A percentile compares a stretch with the other conserved stretches of the same genome.
Conservation (phyloP, 257 asterid genomes). For the Primulina eburnea region DNA sequence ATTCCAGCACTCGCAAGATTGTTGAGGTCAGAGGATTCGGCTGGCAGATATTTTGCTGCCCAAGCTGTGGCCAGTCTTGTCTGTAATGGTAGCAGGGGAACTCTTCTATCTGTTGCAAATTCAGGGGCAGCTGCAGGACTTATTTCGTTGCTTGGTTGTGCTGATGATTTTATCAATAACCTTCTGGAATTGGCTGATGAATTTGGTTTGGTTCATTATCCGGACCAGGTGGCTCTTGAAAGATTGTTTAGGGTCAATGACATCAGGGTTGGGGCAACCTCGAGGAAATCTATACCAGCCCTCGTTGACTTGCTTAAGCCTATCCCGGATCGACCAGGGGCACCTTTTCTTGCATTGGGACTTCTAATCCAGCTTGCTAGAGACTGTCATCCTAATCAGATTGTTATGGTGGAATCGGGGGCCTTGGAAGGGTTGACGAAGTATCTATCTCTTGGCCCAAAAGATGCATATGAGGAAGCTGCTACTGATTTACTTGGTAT, state of each 20-base stretch:
- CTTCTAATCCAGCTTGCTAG: slow-evolving; percentile 82
- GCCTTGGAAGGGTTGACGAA: slow-evolving; percentile 93
- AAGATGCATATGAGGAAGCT: slow-evolving; percentile 96
- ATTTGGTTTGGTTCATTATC: slow-evolving; percentile 72
- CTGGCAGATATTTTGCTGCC: slow-evolving; percentile 93
- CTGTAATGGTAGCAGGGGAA: slow-evolving; percentile 98
- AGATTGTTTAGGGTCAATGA: slow-evolving; percentile 95
- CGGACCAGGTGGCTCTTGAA: slow-evolving; percentile 94
- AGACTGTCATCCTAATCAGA: slow-evolving; percentile 82
- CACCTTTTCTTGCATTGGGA: slow-evolving; percentile 90
- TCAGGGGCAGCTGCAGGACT: slow-evolving; percentile 94
- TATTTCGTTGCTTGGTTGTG: slow-evolving; percentile 88
- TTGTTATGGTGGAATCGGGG: slow-evolving; percentile 93
- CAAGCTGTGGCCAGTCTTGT: slow-evolving; percentile 95
- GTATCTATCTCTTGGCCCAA: slow-evolving; percentile 92
- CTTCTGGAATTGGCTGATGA: slow-evolving; percentile 84
- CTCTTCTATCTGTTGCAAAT: slow-evolving; percentile 96
- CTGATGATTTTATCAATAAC: slow-evolving; percentile 72
- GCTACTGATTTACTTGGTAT: slow-evolving; percentile 96
- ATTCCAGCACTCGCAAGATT: slow-evolving; percentile 81
- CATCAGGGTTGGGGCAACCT: slow-evolving; percentile 92
- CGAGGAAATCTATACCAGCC: slow-evolving; percentile 97
- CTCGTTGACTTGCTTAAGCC: slow-evolving; percentile 96
- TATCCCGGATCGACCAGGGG: slow-evolving; percentile 97
- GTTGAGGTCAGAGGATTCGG: slow-evolving; percentile 80